phyloP scores from a whole-genome alignment of 208 protist species.

The Leptomonas seymouri region DNA sequence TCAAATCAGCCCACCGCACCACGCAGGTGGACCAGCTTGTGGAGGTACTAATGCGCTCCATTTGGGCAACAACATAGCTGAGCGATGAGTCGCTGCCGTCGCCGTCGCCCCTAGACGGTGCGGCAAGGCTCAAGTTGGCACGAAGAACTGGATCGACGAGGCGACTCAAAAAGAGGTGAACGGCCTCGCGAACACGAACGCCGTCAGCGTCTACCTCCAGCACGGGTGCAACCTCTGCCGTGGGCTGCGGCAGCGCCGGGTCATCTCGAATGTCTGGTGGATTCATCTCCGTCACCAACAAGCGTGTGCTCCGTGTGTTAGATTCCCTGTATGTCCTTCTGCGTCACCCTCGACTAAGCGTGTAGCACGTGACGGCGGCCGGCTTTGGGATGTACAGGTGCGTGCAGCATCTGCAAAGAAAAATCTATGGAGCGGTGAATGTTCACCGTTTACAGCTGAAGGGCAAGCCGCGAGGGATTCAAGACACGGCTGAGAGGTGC shows the following conservation, averaged over 20 bases:
- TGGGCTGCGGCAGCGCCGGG: slow-evolving; percentile 48
- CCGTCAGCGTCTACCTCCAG: slow-evolving; percentile 80
- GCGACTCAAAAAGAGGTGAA: slow-evolving; percentile 81
- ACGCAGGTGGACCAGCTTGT: slow-evolving; percentile 82
- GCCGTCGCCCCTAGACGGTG: neutral
- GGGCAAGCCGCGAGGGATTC: too few species aligned
- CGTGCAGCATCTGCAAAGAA: too few species aligned
- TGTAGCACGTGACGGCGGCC: too few species aligned
- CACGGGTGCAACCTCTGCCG: slow-evolving; percentile 44
- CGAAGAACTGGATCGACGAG: slow-evolving; percentile 67
- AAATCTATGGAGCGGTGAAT: too few species aligned
- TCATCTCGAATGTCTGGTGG: slow-evolving; percentile 52
- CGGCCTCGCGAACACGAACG: slow-evolving; percentile 68
- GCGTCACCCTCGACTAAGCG: too few species aligned
- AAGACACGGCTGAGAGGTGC: too few species aligned
- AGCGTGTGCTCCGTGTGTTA: neutral
- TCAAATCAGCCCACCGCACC: slow-evolving; percentile 77
- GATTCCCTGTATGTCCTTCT: too few species aligned
- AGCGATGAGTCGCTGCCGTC: slow-evolving; percentile 21
- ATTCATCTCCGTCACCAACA: slow-evolving; percentile 40
- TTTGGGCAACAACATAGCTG: slow-evolving; percentile 67
- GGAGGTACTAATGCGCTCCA: slow-evolving; percentile 84
- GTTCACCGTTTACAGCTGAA: too few species aligned
- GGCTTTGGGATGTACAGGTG: too few species aligned
- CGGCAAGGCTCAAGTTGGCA: slow-evolving; percentile 16